Percentiles rank a stretch among this genome's conserved stretches.
phyloP scores from a whole-genome alignment of 1,284 basidiomycete genomes.

The Ustilago lituana region DNA sequence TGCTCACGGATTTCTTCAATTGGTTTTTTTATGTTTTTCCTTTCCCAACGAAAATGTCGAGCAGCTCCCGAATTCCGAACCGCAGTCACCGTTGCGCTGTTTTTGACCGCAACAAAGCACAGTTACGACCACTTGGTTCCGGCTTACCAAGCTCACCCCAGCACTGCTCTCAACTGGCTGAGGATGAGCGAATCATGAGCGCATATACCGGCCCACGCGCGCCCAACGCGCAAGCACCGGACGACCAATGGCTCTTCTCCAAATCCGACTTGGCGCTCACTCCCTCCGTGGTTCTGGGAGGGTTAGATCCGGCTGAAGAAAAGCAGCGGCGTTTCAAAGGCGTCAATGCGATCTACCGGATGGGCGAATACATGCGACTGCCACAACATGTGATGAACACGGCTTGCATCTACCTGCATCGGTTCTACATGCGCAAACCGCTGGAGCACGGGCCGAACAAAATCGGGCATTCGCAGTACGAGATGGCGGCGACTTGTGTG shows the following conservation, averaged over 20 bases:
- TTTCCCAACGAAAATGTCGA: too few relatives aligned
- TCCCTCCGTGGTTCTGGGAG: constrained; percentile 43
- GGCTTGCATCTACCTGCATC: constrained; percentile 88
- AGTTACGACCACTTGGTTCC: too few relatives aligned
- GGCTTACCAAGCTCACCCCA: too few relatives aligned
- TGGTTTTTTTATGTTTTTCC: too few relatives aligned
- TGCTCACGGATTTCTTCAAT: too few relatives aligned
- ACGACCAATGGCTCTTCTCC: constrained; percentile 55
- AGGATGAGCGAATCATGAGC: constrained; percentile 35
- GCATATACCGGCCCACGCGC: constrained; percentile 19
- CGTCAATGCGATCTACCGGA: constrained; percentile 55
- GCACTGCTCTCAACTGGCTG: neutral
- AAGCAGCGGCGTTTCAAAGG: constrained; percentile 57
- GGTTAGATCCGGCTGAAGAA: constrained; percentile 45
- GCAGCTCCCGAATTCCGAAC: too few relatives aligned
- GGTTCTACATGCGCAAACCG: constrained; percentile 91
- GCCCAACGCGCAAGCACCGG: constrained; percentile 15
- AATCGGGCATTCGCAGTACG: constrained; percentile 69
- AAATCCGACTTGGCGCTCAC: constrained; percentile 44
- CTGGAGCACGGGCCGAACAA: constrained; percentile 73
- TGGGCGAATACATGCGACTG: constrained; percentile 61
- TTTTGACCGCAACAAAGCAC: too few relatives aligned
- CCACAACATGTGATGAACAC: constrained; percentile 60
- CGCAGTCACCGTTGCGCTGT: too few relatives aligned
- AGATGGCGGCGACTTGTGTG: constrained; percentile 86